Conservation (phyloP, 805 yeast genomes). For the Kuraishia molischiana region DNA sequence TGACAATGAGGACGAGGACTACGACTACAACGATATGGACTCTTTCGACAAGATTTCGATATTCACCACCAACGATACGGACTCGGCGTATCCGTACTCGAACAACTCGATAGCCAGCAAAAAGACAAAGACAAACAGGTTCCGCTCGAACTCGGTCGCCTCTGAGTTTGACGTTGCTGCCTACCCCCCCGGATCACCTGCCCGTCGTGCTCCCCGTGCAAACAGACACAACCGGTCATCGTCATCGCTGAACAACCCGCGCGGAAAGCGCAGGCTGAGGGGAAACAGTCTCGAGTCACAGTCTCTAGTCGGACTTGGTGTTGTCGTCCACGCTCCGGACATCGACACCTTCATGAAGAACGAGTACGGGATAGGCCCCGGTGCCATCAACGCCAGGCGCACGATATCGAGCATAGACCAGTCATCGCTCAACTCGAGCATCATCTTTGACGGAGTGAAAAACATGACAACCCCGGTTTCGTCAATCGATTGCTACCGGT, state of each 20-base stretch:
- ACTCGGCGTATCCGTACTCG: background rate
- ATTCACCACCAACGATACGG: background rate
- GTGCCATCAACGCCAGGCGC: background rate
- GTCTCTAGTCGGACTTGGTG: background rate
- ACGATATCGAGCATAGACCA: background rate
- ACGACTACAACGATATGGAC: slow-evolving; percentile 1
- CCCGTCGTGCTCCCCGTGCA: background rate
- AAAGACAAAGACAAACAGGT: background rate
- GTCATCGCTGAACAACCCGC: background rate
- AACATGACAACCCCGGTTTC: background rate
- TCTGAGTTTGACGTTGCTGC: background rate
- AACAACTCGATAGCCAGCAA: background rate
- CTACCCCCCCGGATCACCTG: background rate
- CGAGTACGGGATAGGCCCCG: background rate
- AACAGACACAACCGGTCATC: background rate
- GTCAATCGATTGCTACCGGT: background rate
- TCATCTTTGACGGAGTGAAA: background rate
- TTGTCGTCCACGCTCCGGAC: background rate
- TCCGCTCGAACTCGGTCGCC: background rate
- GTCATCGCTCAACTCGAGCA: background rate
- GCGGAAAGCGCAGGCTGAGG: background rate
- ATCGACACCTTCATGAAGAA: background rate
- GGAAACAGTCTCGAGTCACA: background rate
- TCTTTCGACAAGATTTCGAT: background rate
- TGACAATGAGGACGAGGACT: slow-evolving; percentile 1